Evolutionary conservation across 2,329 filamentous ascomycete species (phyloP).

Genomic region (Aspergillus cejpii): DNA sequence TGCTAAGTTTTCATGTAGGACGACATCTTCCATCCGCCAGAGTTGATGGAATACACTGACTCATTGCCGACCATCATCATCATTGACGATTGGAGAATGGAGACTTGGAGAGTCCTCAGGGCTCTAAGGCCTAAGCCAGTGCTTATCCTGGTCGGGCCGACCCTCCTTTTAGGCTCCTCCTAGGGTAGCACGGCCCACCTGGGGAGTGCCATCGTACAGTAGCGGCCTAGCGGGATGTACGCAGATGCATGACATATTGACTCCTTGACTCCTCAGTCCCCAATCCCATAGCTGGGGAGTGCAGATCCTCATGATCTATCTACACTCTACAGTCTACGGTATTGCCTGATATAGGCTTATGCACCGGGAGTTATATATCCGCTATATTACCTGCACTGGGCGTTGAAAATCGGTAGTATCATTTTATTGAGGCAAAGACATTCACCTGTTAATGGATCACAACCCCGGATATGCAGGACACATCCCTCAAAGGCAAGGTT

Average conservation of each 20-base stretch:
- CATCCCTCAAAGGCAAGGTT: no score
- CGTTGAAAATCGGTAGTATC: no score
- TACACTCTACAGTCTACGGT: no score
- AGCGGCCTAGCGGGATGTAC: background rate
- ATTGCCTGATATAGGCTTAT: background rate
- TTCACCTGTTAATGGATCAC: no score
- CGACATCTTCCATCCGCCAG: background rate
- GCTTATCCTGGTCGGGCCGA: slow-evolving; percentile 14
- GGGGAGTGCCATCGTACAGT: background rate
- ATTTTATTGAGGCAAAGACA: no score
- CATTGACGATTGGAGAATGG: slow-evolving; percentile 1
- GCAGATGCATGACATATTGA: background rate
- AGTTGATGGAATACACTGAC: background rate
- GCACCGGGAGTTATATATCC: background rate
- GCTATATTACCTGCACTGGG: background rate
- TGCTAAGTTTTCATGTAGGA: background rate
- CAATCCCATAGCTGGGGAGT: no score
- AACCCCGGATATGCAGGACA: no score
- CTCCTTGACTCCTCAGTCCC: no score
- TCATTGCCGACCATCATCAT: background rate
- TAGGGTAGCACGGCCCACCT: background rate
- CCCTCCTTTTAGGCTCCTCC: slow-evolving; percentile 6
- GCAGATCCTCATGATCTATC: slow-evolving; percentile 2
- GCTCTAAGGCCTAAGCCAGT: background rate
- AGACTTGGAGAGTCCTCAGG: background rate